Conservation (phyloP, 2,329 filamentous ascomycete genomes). For the Apiospora aurea region DNA sequence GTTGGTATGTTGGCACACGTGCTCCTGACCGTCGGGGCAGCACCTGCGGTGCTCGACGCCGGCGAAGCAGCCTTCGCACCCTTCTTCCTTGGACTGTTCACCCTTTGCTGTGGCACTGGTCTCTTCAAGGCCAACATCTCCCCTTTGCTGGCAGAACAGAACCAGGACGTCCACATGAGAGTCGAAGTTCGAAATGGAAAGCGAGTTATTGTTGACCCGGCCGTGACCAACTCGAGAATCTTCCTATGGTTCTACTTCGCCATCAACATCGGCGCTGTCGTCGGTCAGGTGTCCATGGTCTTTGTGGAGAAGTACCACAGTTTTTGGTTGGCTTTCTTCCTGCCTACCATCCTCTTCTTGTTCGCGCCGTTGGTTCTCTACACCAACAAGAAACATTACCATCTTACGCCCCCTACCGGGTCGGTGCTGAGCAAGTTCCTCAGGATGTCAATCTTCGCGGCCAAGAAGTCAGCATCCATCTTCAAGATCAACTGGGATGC, state of each 20-base stretch:
- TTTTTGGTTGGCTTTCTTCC: conserved; percentile 64
- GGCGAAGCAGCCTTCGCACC: conserved; percentile 54
- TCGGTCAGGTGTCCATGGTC: conserved; percentile 57
- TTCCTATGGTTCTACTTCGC: conserved; percentile 67
- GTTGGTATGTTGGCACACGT: conserved; percentile 72
- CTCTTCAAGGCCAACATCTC: conserved; percentile 85
- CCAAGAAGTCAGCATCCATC: conserved; percentile 44
- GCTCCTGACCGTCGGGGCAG: conserved; percentile 69
- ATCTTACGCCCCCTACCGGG: conserved; percentile 65
- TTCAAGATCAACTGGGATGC: conserved; percentile 64
- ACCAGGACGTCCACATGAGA: conserved; percentile 63
- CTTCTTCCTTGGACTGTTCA: conserved; percentile 23
- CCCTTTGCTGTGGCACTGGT: conserved; percentile 64
- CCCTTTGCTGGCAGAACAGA: conserved; percentile 75
- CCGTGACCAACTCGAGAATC: conserved; percentile 71
- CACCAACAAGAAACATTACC: conserved; percentile 63
- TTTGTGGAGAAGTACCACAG: conserved; percentile 68
- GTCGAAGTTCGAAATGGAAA: conserved; percentile 66
- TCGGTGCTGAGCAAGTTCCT: conserved; percentile 68
- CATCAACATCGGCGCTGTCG: conserved; percentile 60
- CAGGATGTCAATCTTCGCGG: conserved; percentile 62
- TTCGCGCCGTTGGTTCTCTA: conserved; percentile 64
- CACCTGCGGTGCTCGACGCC: conserved; percentile 67
- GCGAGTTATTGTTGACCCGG: conserved; percentile 74
- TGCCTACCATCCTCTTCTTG: conserved; percentile 56